A percentile compares a stretch with the other conserved stretches of the same genome.
phyloP scores from a whole-genome alignment of 176 grass and related monocot genomes.

The Triticum monococcum region DNA sequence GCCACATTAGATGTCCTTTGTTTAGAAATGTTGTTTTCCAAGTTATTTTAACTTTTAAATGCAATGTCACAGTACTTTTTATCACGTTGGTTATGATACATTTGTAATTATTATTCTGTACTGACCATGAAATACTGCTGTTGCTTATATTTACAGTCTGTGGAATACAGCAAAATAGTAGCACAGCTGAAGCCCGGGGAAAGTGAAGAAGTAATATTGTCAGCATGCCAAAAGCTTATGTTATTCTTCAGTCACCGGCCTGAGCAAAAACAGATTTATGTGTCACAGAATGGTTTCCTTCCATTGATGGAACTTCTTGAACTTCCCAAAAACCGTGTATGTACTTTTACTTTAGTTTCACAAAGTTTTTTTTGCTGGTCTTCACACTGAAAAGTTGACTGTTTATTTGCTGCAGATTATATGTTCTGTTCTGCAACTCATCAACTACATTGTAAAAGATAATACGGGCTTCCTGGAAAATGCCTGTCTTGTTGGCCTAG shows the following conservation, averaged over 20 bases:
- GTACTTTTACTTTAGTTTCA: conserved; percentile 37
- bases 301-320: conserved; percentile 95
- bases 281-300: conserved; percentile 92
- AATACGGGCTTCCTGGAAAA: conserved; percentile 81
- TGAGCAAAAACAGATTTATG: conserved; percentile 87
- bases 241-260: conserved; percentile 71
- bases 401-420: conserved; percentile 60
- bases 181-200: conserved; percentile 76
- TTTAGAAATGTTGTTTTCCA: background rate
- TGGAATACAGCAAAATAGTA: conserved; percentile 99
- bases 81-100: background rate
- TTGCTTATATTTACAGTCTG: conserved; percentile 56
- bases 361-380: conserved; percentile 5
- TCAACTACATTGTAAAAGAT: conserved; percentile 93
- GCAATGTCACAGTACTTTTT: conserved; percentile 1
- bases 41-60: conserved; percentile 1
- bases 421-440: conserved; percentile 76
- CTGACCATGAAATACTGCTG: conserved; percentile 1
- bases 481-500: conserved; percentile 97
- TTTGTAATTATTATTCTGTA: background rate
- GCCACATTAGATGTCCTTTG: background rate
- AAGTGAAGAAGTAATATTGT: conserved; percentile 90
- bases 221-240: conserved; percentile 86
- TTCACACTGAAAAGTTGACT: conserved; percentile 29
- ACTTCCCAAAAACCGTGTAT: conserved; percentile 84